Evolutionary conservation across 108 stramenopile species (phyloP), one percentile per base, ranked within the genome.

Genomic region (Nitzschia sp.): DNA sequence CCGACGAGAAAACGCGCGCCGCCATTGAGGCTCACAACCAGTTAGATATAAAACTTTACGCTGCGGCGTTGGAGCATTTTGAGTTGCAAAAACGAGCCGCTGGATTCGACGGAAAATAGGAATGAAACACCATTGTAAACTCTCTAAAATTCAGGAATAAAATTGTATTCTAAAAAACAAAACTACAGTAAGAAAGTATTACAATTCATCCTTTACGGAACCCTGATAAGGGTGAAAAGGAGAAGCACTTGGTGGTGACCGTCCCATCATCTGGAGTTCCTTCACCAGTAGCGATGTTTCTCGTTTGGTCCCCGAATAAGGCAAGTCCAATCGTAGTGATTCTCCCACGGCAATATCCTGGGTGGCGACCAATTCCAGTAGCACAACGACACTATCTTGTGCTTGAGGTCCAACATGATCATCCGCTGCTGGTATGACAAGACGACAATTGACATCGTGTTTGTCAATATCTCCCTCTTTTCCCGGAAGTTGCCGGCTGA

Each of bases 11-110:
- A 59, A 89, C 86, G 5, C 53, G 71, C n/a, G 47, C 47, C 4
- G 55, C 67, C 28, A 89, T 92, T 69, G 46, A 71, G 52, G 67
- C 72, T 25, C 72, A 89, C 72, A 92, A 88, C 58, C 73, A 66
- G 33, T 65, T 88, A 52, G 91, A 92, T 79, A 58, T 87, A 57
- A 65, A 77, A 56, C 66, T 92, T 2, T 92, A 92, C 58, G 77
- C 83, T 46, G 85, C 85, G 17, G 91, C 91, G 2, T 62, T 81
- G 9, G 64, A 79, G 63, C 54, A 69, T 47, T 89, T 89, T 71
- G 75, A 84, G 34, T 50, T 84, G 9, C 86, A 92, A 71, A 72
- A 78, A 28, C 50, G 21, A 28, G 71, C 71, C 1, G 19, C 55
- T 57, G 48, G 19, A 50, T n/a, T 50, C 8, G 48, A 21, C 4